Percentiles rank a stretch among this genome's conserved stretches.
phyloP scores from a whole-genome alignment of 164 flowering plant genomes.

The Dillenia suffruticosa region DNA sequence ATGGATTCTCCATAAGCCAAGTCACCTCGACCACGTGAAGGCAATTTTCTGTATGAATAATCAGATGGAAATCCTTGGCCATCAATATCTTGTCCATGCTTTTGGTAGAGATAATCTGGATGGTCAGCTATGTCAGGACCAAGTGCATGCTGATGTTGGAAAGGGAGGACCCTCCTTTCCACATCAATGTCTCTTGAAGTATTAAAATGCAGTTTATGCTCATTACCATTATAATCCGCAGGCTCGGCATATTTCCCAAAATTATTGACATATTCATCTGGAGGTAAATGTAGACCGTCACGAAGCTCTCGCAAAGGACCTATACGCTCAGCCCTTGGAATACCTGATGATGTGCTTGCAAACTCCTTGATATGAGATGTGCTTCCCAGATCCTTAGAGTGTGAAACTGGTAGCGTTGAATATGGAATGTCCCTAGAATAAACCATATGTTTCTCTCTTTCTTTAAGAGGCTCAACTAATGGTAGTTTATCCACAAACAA shows the following conservation, averaged over 20 bases:
- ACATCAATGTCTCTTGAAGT: neutral
- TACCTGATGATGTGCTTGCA: constrained; percentile 12
- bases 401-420: constrained; percentile 9
- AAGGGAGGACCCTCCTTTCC: no score
- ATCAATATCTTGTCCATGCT: constrained; percentile 5
- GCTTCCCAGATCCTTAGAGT: constrained; percentile 7
- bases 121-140: constrained; percentile 11
- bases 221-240: constrained; percentile 5
- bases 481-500: constrained; percentile 10
- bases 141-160: constrained; percentile 4
- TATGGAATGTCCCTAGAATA: constrained; percentile 11
- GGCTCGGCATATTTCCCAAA: constrained; percentile 11
- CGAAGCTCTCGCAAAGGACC: constrained; percentile 5
- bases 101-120: constrained; percentile 13
- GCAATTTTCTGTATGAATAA: constrained; percentile 9
- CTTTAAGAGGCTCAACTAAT: constrained; percentile 8
- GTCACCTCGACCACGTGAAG: constrained; percentile 5
- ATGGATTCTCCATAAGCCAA: constrained; percentile 14
- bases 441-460: constrained; percentile 10
- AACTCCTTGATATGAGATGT: constrained; percentile 7
- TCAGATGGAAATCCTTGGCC: constrained; percentile 16
- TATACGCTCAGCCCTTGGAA: constrained; percentile 1
- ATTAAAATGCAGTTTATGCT: constrained; percentile 9
- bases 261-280: constrained; percentile 11
- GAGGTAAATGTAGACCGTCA: constrained; percentile 11